Percentiles rank a stretch among this genome's conserved stretches.
phyloP scores from a whole-genome alignment of 2,329 filamentous ascomycete species.

The Pseudogymnoascus sp. region DNA sequence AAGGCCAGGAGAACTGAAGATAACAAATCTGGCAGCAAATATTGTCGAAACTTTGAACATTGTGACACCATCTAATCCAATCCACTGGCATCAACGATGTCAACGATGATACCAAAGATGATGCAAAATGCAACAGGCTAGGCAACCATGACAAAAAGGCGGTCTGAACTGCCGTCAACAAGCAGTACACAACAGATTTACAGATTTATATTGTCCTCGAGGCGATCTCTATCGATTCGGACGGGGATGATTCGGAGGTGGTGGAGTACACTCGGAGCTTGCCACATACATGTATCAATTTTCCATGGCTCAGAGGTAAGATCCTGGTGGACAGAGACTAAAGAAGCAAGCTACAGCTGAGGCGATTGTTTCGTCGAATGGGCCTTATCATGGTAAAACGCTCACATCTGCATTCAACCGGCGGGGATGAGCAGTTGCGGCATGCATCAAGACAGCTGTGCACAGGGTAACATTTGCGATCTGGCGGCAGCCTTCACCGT shows the following conservation, averaged over 20 bases:
- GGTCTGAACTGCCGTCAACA: background rate
- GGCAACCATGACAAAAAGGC: conserved; percentile 1
- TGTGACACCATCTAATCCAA: background rate
- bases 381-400: background rate
- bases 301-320: background rate
- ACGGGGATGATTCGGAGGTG: background rate
- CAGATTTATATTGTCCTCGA: background rate
- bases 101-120: background rate
- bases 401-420: conserved; percentile 2
- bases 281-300: background rate
- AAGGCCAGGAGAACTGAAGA: background rate
- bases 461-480: conserved; percentile 1
- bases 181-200: background rate
- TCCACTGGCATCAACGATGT: background rate
- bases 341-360: background rate
- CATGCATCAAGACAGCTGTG: background rate
- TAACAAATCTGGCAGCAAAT: background rate
- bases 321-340: background rate
- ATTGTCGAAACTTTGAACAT: background rate
- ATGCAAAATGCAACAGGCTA: background rate
- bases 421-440: background rate
- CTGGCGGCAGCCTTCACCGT: background rate
- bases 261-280: background rate
- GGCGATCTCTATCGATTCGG: background rate
- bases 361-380: background rate